phyloP scores from a whole-genome alignment of 2,329 filamentous ascomycete species.

The Pseudogymnoascus pannorum region DNA sequence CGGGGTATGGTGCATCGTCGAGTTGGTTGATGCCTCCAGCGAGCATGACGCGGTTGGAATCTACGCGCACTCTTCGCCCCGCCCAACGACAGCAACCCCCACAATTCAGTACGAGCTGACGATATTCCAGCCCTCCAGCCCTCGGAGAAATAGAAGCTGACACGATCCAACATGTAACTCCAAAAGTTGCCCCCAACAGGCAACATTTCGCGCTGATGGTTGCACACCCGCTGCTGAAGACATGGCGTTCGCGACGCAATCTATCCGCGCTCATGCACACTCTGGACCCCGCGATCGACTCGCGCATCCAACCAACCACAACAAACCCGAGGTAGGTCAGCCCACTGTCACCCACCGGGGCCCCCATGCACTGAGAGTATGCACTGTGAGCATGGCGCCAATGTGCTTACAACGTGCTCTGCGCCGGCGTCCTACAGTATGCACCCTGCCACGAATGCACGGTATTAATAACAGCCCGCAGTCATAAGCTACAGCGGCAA shows the following conservation, averaged over 20 bases:
- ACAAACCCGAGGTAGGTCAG: not conserved
- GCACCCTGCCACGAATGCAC: slow-evolving; percentile 7
- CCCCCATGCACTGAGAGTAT: not conserved
- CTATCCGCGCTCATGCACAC: not conserved
- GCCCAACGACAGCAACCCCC: not conserved
- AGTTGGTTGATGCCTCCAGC: not conserved
- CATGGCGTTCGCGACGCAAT: not conserved
- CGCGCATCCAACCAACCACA: slow-evolving; percentile 1
- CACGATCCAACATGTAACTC: not conserved
- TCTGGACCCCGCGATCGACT: not conserved
- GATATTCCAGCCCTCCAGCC: not conserved
- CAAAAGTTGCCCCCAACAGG: not conserved
- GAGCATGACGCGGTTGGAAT: not conserved
- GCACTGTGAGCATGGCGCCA: slow-evolving; percentile 4
- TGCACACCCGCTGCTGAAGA: not conserved
- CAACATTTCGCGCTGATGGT: not conserved
- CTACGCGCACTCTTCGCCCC: not conserved
- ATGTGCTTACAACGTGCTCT: slow-evolving; percentile 7
- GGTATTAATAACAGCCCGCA: not conserved
- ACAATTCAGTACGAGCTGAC: not conserved
- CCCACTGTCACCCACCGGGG: not conserved
- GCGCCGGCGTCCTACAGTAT: not conserved
- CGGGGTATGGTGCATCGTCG: not conserved
- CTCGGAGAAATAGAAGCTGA: slow-evolving; percentile 1
- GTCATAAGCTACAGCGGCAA: slow-evolving; percentile 6